Conservation (phyloP, 352 stramenopile species). For the Halophytophthora batemanensis region DNA sequence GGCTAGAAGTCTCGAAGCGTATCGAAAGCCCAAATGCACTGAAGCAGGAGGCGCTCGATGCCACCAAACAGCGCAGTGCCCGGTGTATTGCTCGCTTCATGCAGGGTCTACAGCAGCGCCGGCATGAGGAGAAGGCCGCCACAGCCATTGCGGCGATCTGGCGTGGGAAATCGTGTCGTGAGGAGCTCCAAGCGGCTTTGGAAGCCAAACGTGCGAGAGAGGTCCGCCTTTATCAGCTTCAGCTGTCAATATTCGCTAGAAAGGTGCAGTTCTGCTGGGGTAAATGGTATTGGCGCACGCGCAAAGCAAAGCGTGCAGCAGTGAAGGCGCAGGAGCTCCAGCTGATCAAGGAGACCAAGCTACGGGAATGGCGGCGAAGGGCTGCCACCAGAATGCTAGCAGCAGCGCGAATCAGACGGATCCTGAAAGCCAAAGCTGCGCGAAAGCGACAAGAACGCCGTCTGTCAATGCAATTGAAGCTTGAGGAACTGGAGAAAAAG, state of each 20-base stretch:
- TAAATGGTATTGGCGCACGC: constrained; percentile 23
- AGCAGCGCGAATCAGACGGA: constrained; percentile 19
- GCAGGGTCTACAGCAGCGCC: constrained; percentile 8
- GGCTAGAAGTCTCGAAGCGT: too few relatives aligned
- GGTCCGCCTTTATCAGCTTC: constrained; percentile 19
- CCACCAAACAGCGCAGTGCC: constrained; percentile 11
- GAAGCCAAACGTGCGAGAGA: constrained; percentile 17
- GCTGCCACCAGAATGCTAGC: constrained; percentile 11
- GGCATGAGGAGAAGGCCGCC: constrained; percentile 12
- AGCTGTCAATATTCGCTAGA: constrained; percentile 24
- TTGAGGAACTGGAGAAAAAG: not conserved
- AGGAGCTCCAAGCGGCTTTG: constrained; percentile 13
- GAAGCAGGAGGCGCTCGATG: constrained; percentile 2
- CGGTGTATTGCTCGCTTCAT: constrained; percentile 11
- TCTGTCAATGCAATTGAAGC: too few relatives aligned
- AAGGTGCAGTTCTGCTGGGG: constrained; percentile 35
- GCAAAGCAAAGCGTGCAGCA: constrained; percentile 19
- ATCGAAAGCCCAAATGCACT: not conserved
- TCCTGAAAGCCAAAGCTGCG: constrained; percentile 4
- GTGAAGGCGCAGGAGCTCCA: constrained; percentile 32
- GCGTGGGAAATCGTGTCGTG: constrained; percentile 18
- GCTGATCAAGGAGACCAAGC: constrained; percentile 30
- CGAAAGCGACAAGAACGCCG: too few relatives aligned
- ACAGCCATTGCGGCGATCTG: constrained; percentile 25
- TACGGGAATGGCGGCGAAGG: constrained; percentile 9